Percentiles rank a stretch among this genome's conserved stretches.
Conservation (phyloP, 495 filamentous ascomycete genomes). For the Xylaria longipes region DNA sequence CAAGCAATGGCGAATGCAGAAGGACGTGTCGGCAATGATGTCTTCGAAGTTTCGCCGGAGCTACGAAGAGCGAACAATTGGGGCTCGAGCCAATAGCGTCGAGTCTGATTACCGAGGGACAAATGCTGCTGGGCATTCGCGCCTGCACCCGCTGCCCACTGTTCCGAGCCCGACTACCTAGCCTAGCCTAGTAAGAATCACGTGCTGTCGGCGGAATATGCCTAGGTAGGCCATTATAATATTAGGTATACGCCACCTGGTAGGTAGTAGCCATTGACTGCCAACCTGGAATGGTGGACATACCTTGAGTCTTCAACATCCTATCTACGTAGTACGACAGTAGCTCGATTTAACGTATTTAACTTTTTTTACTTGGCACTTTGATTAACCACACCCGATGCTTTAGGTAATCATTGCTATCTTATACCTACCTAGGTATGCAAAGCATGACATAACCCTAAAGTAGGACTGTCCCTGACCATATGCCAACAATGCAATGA, state of each 20-base stretch:
- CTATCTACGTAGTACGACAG: neutral
- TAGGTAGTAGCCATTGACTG: no score
- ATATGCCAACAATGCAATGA: neutral
- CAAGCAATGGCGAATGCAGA: neutral
- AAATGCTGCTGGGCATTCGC: constrained; percentile 14
- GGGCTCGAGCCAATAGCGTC: constrained; percentile 40
- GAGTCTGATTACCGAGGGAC: constrained; percentile 46
- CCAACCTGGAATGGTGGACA: no score
- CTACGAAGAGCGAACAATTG: constrained; percentile 35
- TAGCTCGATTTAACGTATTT: neutral
- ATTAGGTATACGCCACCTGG: no score
- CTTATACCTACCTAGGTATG: neutral
- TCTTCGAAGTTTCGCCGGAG: constrained; percentile 40
- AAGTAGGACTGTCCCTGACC: neutral
- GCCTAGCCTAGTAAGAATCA: neutral
- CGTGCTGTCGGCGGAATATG: neutral
- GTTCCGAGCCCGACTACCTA: constrained; percentile 14
- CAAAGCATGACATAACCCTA: neutral
- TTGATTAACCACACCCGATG: neutral
- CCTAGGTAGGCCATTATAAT: no score
- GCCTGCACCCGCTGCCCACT: constrained; percentile 16
- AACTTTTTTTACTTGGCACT: neutral
- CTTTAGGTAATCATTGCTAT: neutral
- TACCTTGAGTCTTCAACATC: no score
- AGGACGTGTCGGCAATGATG: constrained; percentile 38